Conservation (phyloP, 2,329 filamentous ascomycete genomes). For the Chalaropsis ovoidea region DNA sequence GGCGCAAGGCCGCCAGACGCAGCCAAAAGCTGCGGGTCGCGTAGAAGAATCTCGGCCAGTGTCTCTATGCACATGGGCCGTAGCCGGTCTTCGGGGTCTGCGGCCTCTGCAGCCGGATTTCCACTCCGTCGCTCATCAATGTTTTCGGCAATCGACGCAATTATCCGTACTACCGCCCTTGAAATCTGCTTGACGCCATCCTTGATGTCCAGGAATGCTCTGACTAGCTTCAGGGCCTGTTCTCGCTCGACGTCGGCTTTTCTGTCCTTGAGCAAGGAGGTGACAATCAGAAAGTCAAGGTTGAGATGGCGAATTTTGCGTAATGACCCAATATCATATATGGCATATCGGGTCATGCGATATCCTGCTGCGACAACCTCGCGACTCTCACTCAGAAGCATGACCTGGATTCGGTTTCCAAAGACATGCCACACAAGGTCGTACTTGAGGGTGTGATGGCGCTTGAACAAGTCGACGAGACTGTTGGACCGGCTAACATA, state of each 20-base stretch:
- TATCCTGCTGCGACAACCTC: slow-evolving; percentile 95
- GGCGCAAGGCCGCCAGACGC: slow-evolving; percentile 75
- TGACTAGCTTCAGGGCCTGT: slow-evolving; percentile 91
- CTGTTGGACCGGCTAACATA: slow-evolving; percentile 89
- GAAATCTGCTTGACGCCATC: slow-evolving; percentile 83
- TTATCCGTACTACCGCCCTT: slow-evolving; percentile 72
- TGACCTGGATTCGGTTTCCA: slow-evolving; percentile 82
- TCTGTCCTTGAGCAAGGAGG: slow-evolving; percentile 87
- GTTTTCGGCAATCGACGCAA: slow-evolving; percentile 84
- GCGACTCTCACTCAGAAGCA: slow-evolving; percentile 89
- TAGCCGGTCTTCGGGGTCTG: slow-evolving; percentile 73
- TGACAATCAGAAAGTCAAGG: slow-evolving; percentile 83
- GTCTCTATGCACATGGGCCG: slow-evolving; percentile 89
- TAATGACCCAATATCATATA: slow-evolving; percentile 81
- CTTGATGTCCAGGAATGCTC: slow-evolving; percentile 91
- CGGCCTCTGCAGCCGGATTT: slow-evolving; percentile 48
- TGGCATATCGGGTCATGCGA: slow-evolving; percentile 83
- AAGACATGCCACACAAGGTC: slow-evolving; percentile 95
- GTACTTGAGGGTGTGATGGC: slow-evolving; percentile 87
- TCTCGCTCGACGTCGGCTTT: slow-evolving; percentile 96
- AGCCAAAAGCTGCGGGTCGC: slow-evolving; percentile 70
- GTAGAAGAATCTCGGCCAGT: slow-evolving; percentile 78
- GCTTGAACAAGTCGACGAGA: slow-evolving; percentile 91
- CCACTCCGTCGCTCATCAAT: slow-evolving; percentile 63
- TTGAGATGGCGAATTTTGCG: slow-evolving; percentile 79